Evolutionary conservation across 139 green algal species (phyloP), one percentile per base, ranked within the genome.

Genomic region (Volvox reticuliferus): DNA sequence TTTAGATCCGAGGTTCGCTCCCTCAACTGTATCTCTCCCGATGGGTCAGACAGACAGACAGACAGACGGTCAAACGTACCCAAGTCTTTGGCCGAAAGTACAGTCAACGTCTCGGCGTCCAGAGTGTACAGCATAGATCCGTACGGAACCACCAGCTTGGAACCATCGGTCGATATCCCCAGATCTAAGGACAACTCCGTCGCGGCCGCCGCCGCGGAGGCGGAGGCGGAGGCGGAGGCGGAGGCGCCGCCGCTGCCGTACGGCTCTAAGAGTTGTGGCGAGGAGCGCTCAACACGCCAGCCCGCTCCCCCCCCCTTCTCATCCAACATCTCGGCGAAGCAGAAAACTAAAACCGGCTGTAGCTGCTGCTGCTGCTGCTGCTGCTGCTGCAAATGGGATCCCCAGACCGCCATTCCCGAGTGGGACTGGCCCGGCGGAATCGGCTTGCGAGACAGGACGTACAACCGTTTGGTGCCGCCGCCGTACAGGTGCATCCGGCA

Each of bases 101-200:
- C 35, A 18, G 28, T 36, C 71, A 89, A 50, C 24, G 71, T 80
- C 85, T 89, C 85, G 26, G 71, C 17, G 21, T 89, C 85, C 85
- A 89, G 69, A 16, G 35, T 35, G 19, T 75, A 65, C 18, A 62
- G 37, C 16, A 1, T 1, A 30, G 37, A 30, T 33, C 85, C 69
- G 28, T 32, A 37, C 69, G 44, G 17, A 30, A 75, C n/a, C n/a
- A 35, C 18, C 71, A 89, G 71, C 85, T 89, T 89, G 71, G 71
- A 83, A 33, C 85, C 85, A 18, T 89, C 80, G 13, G 36, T 32
- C 9, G 65, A 88, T 18, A 79, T 12, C 32, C 82, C 32, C 19
- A 78, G 63, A 28, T 87, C 55, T 30, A 24, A 17, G 3, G n/a
- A 32, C 26, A 30, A 24, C 81, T 28, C 81, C 55, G n/a, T 20